Evolutionary conservation across 768 basidiomycete genomes (phyloP), one percentile per base, ranked within the genome.

Genomic region (Tricholomella constricta): DNA sequence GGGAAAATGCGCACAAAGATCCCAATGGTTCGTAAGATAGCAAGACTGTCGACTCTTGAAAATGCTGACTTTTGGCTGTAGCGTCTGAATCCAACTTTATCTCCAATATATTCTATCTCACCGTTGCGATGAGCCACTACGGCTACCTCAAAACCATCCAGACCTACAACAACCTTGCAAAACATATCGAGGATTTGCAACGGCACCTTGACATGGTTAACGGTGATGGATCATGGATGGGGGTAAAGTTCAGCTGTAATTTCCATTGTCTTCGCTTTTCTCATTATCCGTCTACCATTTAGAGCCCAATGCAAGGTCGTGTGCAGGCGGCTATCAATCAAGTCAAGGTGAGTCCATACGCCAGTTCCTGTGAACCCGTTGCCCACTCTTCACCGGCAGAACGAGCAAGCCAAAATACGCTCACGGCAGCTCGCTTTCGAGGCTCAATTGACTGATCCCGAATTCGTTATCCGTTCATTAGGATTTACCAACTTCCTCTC

Each of bases 61-160:
- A 31, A 26, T 35, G 43, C 31, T 45, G 7, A 44, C 34, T 37
- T 23, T 25, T 38, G 31, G 27, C 23, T 46, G 62, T 62, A 84
- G 85, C 79, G n/a, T 66, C 82, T 3, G 66, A 85, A 5, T 85
- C 90, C 2, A 97, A 97, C 66, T 99, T 99, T 70, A 93, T 98
- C 57, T 93, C 96, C 6, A 88, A 98, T 38, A 84, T 97, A 17
- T 98, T 98, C 75, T 98, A 91, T 74, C 78, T 98, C 38, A 79
- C 88, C 7, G 80, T 91, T 43, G 88, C 93, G 0, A 89, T 88
- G 77, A 87, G 89, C 50, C 96, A 99, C 70, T 88, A 93, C 51
- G 96, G 95, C 3, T 82, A 90, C 55, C 78, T 90, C 59, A 86
- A 82, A 66, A 91, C 93, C 1, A 86, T 95, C 40, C 85, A 85